Evolutionary conservation across 805 yeast genomes (phyloP).

Genomic region (Debaryomyces prosopidis): DNA sequence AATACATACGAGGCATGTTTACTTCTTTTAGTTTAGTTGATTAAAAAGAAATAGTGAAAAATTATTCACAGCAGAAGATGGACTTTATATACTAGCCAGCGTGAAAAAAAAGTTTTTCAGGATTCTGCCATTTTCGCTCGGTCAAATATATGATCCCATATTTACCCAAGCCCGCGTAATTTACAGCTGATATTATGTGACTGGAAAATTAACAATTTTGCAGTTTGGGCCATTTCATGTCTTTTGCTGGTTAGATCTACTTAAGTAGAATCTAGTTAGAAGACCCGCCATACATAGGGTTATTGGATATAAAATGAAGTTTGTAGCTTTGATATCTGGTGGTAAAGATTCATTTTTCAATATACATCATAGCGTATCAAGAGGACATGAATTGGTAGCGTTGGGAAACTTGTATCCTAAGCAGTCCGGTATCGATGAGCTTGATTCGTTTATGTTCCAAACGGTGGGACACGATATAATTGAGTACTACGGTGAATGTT

Average conservation of each 20-base stretch:
- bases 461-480: constrained; percentile 91
- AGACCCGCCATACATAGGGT: too few species aligned
- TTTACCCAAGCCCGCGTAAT: neutral
- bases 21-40: constrained; percentile 20
- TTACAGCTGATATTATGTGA: neutral
- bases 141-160: neutral
- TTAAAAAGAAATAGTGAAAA: constrained; percentile 6
- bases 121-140: neutral
- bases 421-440: constrained; percentile 48
- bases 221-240: too few species aligned
- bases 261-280: too few species aligned
- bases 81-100: neutral
- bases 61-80: neutral
- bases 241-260: neutral
- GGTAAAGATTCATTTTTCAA: constrained; percentile 96
- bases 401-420: constrained; percentile 71
- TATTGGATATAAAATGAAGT: constrained; percentile 64
- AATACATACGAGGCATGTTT: constrained; percentile 66
- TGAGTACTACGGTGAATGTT: constrained; percentile 61
- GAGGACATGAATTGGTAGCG: constrained; percentile 85
- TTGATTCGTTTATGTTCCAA: constrained; percentile 96
- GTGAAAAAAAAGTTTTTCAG: constrained; percentile 1
- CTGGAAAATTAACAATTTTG: neutral
- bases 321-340: constrained; percentile 89
- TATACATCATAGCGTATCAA: constrained; percentile 77